Evolutionary conservation across 768 basidiomycete species (phyloP), one percentile per base, ranked within the genome.

Genomic region (Agaricus blazei): DNA sequence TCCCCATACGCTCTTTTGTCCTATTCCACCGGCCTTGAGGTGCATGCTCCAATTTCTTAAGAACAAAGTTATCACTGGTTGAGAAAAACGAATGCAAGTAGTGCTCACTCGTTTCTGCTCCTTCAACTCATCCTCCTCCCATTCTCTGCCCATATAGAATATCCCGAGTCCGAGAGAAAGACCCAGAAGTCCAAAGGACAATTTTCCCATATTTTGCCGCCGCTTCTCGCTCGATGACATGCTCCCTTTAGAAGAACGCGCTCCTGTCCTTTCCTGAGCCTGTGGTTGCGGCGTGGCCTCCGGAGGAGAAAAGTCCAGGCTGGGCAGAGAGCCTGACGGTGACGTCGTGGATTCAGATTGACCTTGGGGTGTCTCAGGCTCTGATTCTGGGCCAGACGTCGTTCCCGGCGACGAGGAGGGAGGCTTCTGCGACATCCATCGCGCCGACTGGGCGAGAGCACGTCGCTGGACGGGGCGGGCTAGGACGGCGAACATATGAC

Each of bases 151-250:
- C 64, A 91, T 76, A 57, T 86, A 86, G 47, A 83, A 74, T 1
- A 77, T 75, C 41, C 81, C 80, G 12, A 71, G 78, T 2, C 80
- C 78, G 3, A 87, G 68, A 3, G 80, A 90, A 9, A 84, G 64
- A 3, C 75, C 72, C 6, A 90, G 65, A 34, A 85, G 43, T 0
- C 68, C 81, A 43, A 88, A 64, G 19, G 81, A 75, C 1, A 84
- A 62, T 36, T 87, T 72, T 4, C 81, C 77, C 62, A 85, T 68
- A 58, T 77, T 70, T 59, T 80, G 72, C 57, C 91, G 77, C 63
- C 78, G 78, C 61, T 80, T 77, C 70, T 97, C 96, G 58, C 86
- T 87, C 49, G 85, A 84, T 15, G 88, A 88, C 51, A 93, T 77
- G 12, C 85, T 82, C 49, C 87, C 85, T 62, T 86, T 89, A 14